Evolutionary conservation across 345 rosid species (phyloP).

Genomic region (Ceriops zippeliana): DNA sequence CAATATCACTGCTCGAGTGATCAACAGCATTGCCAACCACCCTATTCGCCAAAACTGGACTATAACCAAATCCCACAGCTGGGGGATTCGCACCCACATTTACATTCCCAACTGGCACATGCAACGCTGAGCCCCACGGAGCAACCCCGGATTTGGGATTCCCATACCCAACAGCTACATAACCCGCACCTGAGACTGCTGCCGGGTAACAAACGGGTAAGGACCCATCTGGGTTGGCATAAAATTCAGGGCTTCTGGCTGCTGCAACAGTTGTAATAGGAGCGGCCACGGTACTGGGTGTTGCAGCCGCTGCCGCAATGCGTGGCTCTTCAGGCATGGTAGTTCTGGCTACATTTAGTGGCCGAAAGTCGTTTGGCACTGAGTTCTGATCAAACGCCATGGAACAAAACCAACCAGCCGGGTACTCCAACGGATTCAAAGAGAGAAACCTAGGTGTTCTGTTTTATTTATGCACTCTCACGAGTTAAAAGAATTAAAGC

Average conservation of each 20-base stretch:
- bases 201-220: conserved; percentile 45
- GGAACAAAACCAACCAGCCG: conserved; percentile 3
- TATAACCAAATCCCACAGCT: conserved; percentile 33
- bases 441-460: conserved; percentile 21
- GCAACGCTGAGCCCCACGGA: conserved; percentile 37
- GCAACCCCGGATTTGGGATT: conserved; percentile 27
- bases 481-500: background rate
- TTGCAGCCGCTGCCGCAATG: conserved; percentile 25
- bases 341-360: conserved; percentile 34
- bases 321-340: conserved; percentile 45
- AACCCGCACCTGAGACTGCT: conserved; percentile 39
- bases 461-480: conserved; percentile 7
- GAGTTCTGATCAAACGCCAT: conserved; percentile 70
- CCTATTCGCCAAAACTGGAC: conserved; percentile 38
- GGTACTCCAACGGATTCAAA: conserved; percentile 6
- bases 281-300: background rate
- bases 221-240: conserved; percentile 29
- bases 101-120: conserved; percentile 35
- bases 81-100: conserved; percentile 32
- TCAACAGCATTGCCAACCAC: conserved; percentile 47
- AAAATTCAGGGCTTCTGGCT: conserved; percentile 35
- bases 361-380: conserved; percentile 43
- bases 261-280: background rate
- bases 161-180: conserved; percentile 44
- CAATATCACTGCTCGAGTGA: conserved; percentile 34